phyloP scores from a whole-genome alignment of 805 yeast species.

The Candida verbasci region DNA sequence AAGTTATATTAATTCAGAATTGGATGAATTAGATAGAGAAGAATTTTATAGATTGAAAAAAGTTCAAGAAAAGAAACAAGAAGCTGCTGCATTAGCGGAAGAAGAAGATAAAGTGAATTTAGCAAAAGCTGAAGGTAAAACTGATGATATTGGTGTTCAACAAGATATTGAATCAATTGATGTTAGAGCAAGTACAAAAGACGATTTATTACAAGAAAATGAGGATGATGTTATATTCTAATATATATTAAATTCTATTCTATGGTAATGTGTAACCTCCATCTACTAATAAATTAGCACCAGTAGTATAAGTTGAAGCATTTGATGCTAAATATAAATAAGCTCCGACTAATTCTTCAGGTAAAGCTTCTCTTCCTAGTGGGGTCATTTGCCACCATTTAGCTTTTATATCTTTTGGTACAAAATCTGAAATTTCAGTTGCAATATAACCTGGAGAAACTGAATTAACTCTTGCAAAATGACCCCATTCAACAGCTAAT shows the following conservation, averaged over 20 bases:
- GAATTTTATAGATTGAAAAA: slow-evolving; percentile 95
- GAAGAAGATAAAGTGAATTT: slow-evolving; percentile 34
- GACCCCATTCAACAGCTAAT: slow-evolving; percentile 45
- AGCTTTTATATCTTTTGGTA: slow-evolving; percentile 24
- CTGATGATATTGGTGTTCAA: slow-evolving; percentile 20
- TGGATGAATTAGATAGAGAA: slow-evolving; percentile 97
- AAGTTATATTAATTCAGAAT: slow-evolving; percentile 83
- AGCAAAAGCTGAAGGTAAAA: slow-evolving; percentile 8
- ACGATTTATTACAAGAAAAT: slow-evolving; percentile 33
- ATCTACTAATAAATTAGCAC: slow-evolving; percentile 42
- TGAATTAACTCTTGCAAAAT: slow-evolving; percentile 42
- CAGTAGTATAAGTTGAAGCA: slow-evolving; percentile 42
- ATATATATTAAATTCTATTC: not conserved
- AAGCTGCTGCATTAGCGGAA: slow-evolving; percentile 64
- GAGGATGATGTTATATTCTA: slow-evolving; percentile 46
- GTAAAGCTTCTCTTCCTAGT: slow-evolving; percentile 42
- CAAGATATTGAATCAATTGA: slow-evolving; percentile 26
- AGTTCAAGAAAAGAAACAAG: slow-evolving; percentile 91
- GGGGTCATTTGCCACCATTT: slow-evolving; percentile 40
- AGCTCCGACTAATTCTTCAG: slow-evolving; percentile 44
- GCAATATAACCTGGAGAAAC: slow-evolving; percentile 41
- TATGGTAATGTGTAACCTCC: slow-evolving; percentile 42
- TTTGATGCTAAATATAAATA: slow-evolving; percentile 42
- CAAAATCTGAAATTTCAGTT: slow-evolving; percentile 39
- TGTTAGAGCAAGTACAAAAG: slow-evolving; percentile 10